phyloP scores from a whole-genome alignment of 176 grass and related monocot species.

The Ananas comosus region DNA sequence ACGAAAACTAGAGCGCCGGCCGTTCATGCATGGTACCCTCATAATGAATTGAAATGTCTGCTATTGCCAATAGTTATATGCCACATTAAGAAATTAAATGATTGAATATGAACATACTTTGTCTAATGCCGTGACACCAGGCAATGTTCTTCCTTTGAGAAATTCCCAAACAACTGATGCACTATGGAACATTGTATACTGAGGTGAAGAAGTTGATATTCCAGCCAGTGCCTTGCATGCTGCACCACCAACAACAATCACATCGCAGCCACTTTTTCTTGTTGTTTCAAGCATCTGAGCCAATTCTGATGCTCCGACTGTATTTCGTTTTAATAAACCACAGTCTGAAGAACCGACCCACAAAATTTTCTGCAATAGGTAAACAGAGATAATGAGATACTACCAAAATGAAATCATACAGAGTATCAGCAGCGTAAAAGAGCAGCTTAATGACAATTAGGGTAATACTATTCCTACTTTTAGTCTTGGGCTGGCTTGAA shows the following conservation, averaged over 20 bases:
- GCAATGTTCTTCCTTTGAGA: slow-evolving; percentile 73
- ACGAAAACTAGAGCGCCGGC: too few relatives aligned
- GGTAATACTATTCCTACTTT: too few relatives aligned
- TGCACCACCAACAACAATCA: slow-evolving; percentile 57
- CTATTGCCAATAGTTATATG: too few relatives aligned
- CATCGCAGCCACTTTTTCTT: slow-evolving; percentile 38
- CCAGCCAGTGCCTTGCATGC: slow-evolving; percentile 50
- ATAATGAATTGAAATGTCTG: too few relatives aligned
- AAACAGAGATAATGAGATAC: neutral
- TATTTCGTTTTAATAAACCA: slow-evolving; percentile 28
- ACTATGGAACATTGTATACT: slow-evolving; percentile 45
- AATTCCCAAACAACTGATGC: slow-evolving; percentile 77
- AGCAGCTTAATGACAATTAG: too few relatives aligned
- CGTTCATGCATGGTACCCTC: too few relatives aligned
- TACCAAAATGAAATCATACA: too few relatives aligned
- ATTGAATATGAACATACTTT: slow-evolving; percentile 44
- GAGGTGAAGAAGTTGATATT: slow-evolving; percentile 25
- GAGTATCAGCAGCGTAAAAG: too few relatives aligned
- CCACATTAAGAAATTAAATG: neutral
- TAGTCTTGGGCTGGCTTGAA: too few relatives aligned
- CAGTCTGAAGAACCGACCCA: slow-evolving; percentile 61
- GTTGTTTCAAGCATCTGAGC: slow-evolving; percentile 47
- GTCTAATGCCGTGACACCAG: slow-evolving; percentile 83
- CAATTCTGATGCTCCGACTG: slow-evolving; percentile 35
- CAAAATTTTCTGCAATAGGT: slow-evolving; percentile 60